These are phyloP conservation scores for Hypoxylon intermedium DNA, from an alignment of 495 filamentous ascomycete species.

Conservation along the genomic window DNA sequence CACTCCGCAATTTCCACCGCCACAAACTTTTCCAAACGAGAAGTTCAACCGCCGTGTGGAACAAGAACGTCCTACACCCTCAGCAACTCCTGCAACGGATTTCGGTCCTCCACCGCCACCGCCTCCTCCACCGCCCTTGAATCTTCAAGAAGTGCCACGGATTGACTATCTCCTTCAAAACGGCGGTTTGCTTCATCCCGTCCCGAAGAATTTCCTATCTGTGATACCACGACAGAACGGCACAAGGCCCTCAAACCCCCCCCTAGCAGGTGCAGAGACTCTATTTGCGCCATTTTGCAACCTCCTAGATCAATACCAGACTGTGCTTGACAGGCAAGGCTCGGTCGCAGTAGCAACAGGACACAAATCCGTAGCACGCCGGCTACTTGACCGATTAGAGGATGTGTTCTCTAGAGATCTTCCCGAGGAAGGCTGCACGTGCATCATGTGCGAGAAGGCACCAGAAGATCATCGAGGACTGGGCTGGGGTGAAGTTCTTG, in stretches of 20 bases:
- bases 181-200: slow-evolving; percentile 73
- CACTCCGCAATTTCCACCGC: slow-evolving; percentile 57
- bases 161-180: slow-evolving; percentile 91
- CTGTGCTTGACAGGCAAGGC: slow-evolving; percentile 80
- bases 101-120: slow-evolving; percentile 73
- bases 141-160: slow-evolving; percentile 67
- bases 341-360: slow-evolving; percentile 95
- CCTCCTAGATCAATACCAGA: slow-evolving; percentile 82
- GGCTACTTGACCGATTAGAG: slow-evolving; percentile 90
- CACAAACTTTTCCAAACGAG: slow-evolving; percentile 43
- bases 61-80: slow-evolving; percentile 42
- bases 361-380: slow-evolving; percentile 90
- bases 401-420: slow-evolving; percentile 93
- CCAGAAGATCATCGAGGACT: slow-evolving; percentile 70
- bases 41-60: slow-evolving; percentile 39
- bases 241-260: slow-evolving; percentile 57
- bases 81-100: slow-evolving; percentile 52
- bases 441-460: slow-evolving; percentile 74
- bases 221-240: slow-evolving; percentile 58
- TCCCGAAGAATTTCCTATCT: slow-evolving; percentile 71
- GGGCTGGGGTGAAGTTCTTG: slow-evolving; percentile 97
- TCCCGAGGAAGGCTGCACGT: slow-evolving; percentile 77
- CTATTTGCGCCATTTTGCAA: slow-evolving; percentile 81
- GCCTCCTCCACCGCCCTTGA: slow-evolving; percentile 78
- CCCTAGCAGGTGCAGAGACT: slow-evolving; percentile 64